These are phyloP conservation scores for Basidiobolus meristosporus DNA, from an alignment of 371 early-diverging fungal genomes.

Conservation along the genomic window DNA sequence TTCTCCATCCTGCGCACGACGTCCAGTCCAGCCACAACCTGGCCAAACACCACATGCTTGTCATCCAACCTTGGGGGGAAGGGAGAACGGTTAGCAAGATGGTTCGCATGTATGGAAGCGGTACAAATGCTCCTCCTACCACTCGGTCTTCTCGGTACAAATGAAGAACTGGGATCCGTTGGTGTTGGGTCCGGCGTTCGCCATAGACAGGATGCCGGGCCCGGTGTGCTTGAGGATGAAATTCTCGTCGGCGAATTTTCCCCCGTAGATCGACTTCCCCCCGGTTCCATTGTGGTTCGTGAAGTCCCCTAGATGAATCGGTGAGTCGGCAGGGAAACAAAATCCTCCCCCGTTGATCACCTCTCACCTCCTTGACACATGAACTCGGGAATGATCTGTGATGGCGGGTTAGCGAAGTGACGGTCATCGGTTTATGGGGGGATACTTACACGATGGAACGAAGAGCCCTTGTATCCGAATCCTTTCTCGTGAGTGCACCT, in stretches of 20 bases:
- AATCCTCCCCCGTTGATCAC: too few species aligned
- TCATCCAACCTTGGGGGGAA: conserved; percentile 84
- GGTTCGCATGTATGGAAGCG: conserved; percentile 98
- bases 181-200: conserved; percentile 83
- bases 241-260: conserved; percentile 83
- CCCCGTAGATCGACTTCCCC: conserved; percentile 87
- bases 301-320: conserved; percentile 68
- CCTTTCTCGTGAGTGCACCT: conserved; percentile 44
- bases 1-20: conserved; percentile 9
- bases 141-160: too few species aligned
- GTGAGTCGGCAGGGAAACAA: conserved; percentile 72
- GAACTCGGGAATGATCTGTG: conserved; percentile 81
- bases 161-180: conserved; percentile 97
- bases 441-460: conserved; percentile 79
- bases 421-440: too few species aligned
- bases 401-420: too few species aligned
- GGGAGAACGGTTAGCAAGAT: conserved; percentile 53
- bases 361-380: conserved; percentile 99
- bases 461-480: conserved; percentile 67
- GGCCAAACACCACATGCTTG: conserved; percentile 98
- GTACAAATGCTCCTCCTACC: conserved; percentile 72
- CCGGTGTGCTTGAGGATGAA: conserved; percentile 35
- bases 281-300: conserved; percentile 81
- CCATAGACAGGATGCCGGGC: conserved; percentile 80
- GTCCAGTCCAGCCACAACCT: conserved; percentile 41